Base-by-base conservation (phyloP, 768 basidiomycete genomes). In the Lyophyllum decastes region DNA sequence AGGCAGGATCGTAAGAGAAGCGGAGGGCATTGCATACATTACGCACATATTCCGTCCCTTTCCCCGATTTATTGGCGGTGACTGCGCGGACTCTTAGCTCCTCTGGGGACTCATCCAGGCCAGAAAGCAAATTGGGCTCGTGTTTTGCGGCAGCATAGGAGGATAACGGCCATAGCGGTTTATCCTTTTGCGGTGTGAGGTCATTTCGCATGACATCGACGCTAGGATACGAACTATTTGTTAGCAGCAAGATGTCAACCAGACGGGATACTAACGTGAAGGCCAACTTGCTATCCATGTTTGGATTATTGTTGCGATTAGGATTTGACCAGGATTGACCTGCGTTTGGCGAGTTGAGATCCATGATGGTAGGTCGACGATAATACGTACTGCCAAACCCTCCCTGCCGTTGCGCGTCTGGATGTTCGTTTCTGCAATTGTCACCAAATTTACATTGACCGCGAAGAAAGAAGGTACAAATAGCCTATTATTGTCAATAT, bases 111-210 rank as follows among this genome's bases (percentile, higher is more conserved):
- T 88, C 78, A 61, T 97, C 94, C 30, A 89, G 70, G 2, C 84
- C 86, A 9, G 72, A 54, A 17, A 97, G 69, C 5, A 95, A 62
- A 21, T 76, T 82, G 0, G 85, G 85, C 61, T 94, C 92, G 58
- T 80, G 66, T 67, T 95, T 96, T 3, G 85, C 83, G 21, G 91
- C 84, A 0, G 80, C 93, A 68, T 90, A 95, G 0, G 84, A 88
- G 0, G 91, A 87, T 0, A 95, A 74, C 14, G 89, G 88, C 88
- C 90, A 97, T 12, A 79, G 44, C 0, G 94, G 94, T 65, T 85
- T 88, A 16, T 95, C 93, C 21, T 72, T 76, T 21, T 69, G 66
- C 2, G 73, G 73, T 1, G 81, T 83, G 8, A 95, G 69, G 61
- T 95, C 94, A 30, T 73, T 72, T n/a, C 67, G 68, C 44, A 96